Conservation (phyloP, 1,284 basidiomycete genomes). For the Sporisorium exsertum region DNA sequence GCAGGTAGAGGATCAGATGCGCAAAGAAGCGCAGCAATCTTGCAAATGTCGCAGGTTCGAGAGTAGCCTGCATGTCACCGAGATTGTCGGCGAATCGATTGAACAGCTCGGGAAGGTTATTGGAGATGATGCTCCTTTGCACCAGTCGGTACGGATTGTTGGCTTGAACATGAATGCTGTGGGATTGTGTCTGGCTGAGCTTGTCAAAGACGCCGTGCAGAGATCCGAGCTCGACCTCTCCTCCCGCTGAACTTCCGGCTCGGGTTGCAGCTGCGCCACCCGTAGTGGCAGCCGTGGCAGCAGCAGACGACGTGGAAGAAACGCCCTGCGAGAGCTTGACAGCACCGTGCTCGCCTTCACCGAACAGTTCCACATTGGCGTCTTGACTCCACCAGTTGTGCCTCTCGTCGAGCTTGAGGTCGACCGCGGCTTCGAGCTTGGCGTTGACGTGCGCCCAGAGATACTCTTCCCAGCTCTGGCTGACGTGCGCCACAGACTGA, state of each 20-base stretch:
- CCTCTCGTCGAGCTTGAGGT: constrained; percentile 70
- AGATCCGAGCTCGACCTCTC: constrained; percentile 25
- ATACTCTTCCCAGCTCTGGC: constrained; percentile 88
- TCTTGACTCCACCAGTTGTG: constrained; percentile 70
- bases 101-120: constrained; percentile 74
- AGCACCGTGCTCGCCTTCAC: constrained; percentile 49
- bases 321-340: constrained; percentile 47
- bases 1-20: constrained; percentile 90
- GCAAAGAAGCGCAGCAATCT: constrained; percentile 85
- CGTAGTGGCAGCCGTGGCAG: constrained; percentile 14
- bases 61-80: constrained; percentile 47
- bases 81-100: constrained; percentile 58
- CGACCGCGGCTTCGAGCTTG: constrained; percentile 83
- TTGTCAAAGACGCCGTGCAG: constrained; percentile 60
- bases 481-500: constrained; percentile 79
- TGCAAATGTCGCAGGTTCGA: constrained; percentile 56
- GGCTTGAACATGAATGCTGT: constrained; percentile 70
- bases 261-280: constrained; percentile 13
- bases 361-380: constrained; percentile 38
- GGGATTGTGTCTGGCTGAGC: constrained; percentile 58
- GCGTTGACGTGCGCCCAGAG: constrained; percentile 91
- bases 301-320: constrained; percentile 22
- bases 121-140: constrained; percentile 86
- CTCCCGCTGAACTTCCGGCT: constrained; percentile 3
- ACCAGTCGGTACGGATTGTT: constrained; percentile 86